These are phyloP conservation scores for Echinochloa phyllopogon DNA, from an alignment of 176 grass and related monocot species.

Conservation along the genomic window DNA sequence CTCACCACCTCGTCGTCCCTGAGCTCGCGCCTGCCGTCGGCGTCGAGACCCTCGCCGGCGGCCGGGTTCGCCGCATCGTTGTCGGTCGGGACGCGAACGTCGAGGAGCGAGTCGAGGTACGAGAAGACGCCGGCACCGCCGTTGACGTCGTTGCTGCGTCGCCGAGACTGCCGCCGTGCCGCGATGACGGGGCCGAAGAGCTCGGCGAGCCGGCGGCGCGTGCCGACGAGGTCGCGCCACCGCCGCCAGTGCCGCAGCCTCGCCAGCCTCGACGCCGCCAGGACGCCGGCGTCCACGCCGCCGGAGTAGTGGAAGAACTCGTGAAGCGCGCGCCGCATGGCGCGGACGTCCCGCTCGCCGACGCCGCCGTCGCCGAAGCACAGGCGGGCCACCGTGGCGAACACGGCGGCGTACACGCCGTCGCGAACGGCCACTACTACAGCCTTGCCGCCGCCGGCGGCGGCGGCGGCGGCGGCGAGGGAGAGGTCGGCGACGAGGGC, in stretches of 20 bases:
- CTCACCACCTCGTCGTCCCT: neutral
- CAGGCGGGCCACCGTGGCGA: neutral
- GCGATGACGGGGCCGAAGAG: neutral
- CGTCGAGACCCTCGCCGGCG: neutral
- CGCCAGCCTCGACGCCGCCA: neutral
- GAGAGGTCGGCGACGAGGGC: neutral
- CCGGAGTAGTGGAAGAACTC: neutral
- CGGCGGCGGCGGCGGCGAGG: neutral
- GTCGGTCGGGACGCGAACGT: neutral
- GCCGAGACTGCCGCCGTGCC: neutral
- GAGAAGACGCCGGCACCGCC: neutral
- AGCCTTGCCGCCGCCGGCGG: neutral
- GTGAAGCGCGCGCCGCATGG: neutral
- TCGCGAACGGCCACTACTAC: neutral
- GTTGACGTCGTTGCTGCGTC: rapidly evolving
- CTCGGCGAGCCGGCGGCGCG: neutral
- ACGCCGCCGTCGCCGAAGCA: neutral
- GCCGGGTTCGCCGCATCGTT: neutral
- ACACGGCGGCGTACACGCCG: neutral
- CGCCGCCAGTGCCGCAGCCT: neutral
- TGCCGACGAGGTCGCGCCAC: neutral
- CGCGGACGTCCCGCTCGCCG: neutral
- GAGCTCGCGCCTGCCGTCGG: neutral
- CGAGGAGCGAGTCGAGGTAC: slow-evolving; percentile 2
- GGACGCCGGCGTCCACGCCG: neutral